Evolutionary conservation across 2,329 filamentous ascomycete genomes (phyloP), one percentile per base, ranked within the genome.

Genomic region (Exophiala sp.): DNA sequence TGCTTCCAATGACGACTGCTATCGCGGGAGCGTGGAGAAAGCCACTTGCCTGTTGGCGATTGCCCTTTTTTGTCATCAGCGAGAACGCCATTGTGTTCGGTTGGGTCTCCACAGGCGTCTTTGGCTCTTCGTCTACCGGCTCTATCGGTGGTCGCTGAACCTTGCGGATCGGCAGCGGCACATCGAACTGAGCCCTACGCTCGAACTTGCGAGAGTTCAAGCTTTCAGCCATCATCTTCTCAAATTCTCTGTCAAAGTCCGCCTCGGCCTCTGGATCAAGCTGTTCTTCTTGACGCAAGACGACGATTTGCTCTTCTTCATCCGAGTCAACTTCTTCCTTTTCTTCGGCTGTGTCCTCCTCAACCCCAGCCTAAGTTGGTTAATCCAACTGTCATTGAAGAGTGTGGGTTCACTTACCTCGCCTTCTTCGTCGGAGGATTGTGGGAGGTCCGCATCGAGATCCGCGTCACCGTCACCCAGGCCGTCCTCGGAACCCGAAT

Each of bases 221-320:
- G 73, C 92, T 96, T 71, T 99, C 94, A 47, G 91, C 83, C 92
- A 99, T 97, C 83, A 99, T 88, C 72, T 95, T 96, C 35, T 94
- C 91, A 70, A 96, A 94, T 72, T 97, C 94, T 64, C 92, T 89
- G 68, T 99, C 95, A 68, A 99, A 99, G 39, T 99, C 94, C 5
- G 92, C 94, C 66, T 99, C 94, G 38, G 87, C 90, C 72, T 96
- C 91, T 0, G 92, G 91, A 62, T 99, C 91, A 52, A 91, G 81
- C 64, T 92, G 83, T 68, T 96, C 90, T 69, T 96, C 89, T 66
- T 92, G 87, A 56, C 91, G 85, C 41, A 90, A 95, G 44, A 99
- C 92, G 40, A 96, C 82, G 62, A 97, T 95, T 20, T 88, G 84
- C 68, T 97, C 91, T 60, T 96, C 91, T 56, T 89, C 86, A 8